A percentile compares a stretch with the other conserved stretches of the same genome.
These are phyloP conservation scores for Leptomonas pyrrhocoris DNA, from an alignment of 208 protist genomes.

Conservation along the genomic window DNA sequence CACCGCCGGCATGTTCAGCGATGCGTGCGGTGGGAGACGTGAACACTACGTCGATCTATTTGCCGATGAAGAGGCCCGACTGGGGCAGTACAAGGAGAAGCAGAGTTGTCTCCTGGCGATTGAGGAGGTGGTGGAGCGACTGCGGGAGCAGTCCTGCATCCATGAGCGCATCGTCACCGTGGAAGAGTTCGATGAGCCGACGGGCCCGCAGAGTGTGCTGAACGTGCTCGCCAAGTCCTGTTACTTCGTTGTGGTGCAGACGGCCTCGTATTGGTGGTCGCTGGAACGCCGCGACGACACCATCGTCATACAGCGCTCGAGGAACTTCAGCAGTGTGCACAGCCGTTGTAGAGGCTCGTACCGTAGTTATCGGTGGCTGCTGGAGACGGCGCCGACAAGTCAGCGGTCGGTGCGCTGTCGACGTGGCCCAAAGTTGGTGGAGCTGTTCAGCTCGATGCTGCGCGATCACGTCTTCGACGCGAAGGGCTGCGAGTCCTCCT, in stretches of 20 bases:
- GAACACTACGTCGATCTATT: slow-evolving; percentile 67
- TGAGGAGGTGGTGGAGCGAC: slow-evolving; percentile 46
- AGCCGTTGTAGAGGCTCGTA: slow-evolving; percentile 49
- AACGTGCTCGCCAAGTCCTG: slow-evolving; percentile 29
- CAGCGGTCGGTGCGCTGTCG: slow-evolving; percentile 22
- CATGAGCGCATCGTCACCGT: slow-evolving; percentile 45
- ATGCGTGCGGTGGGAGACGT: slow-evolving; percentile 20
- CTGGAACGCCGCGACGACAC: slow-evolving; percentile 47
- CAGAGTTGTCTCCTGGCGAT: slow-evolving; percentile 42
- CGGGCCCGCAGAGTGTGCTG: slow-evolving; percentile 24
- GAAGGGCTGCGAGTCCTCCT: slow-evolving; percentile 28
- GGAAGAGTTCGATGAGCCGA: slow-evolving; percentile 52
- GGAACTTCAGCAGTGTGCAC: slow-evolving; percentile 63
- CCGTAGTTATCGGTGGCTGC: slow-evolving; percentile 35
- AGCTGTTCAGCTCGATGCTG: slow-evolving; percentile 28
- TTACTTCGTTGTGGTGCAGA: slow-evolving; percentile 57
- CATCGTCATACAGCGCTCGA: slow-evolving; percentile 56
- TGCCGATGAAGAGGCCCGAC: slow-evolving; percentile 46
- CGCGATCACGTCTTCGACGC: slow-evolving; percentile 32
- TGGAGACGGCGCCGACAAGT: slow-evolving; percentile 45
- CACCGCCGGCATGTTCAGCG: slow-evolving; percentile 20
- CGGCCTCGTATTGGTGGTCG: slow-evolving; percentile 62
- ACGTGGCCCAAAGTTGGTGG: slow-evolving; percentile 11
- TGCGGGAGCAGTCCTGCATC: slow-evolving; percentile 40
- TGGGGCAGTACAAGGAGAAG: slow-evolving; percentile 34